These are phyloP conservation scores for Mycena pura DNA, from an alignment of 768 basidiomycete genomes.

Conservation along the genomic window DNA sequence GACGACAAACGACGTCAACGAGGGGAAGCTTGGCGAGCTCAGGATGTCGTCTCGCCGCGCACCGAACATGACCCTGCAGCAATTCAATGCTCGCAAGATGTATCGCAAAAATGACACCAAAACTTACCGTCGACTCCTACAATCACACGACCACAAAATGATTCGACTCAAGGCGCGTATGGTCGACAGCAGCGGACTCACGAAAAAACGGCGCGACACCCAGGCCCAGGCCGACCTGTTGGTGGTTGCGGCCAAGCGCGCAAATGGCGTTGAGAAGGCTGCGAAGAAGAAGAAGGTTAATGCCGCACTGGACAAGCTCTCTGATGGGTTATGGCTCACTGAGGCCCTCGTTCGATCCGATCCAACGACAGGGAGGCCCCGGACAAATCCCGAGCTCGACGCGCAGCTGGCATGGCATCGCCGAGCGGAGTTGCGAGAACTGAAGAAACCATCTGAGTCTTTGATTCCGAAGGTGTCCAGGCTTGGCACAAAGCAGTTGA, in stretches of 20 bases:
- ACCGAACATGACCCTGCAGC: neutral
- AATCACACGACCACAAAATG: neutral
- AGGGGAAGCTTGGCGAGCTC: neutral
- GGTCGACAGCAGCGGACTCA: neutral
- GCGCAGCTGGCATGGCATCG: neutral
- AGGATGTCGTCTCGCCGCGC: neutral
- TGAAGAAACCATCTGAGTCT: neutral
- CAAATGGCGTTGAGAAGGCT: neutral
- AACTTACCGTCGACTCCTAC: neutral
- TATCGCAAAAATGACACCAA: neutral
- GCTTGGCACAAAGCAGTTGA: neutral
- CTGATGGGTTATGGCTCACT: neutral
- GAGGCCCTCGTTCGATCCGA: neutral
- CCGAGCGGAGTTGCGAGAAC: neutral
- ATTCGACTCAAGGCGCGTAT: neutral
- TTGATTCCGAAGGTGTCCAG: neutral
- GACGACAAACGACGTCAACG: neutral
- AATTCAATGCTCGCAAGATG: neutral
- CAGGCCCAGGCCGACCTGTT: neutral
- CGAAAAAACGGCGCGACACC: neutral
- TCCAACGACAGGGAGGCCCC: neutral
- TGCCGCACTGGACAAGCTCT: neutral
- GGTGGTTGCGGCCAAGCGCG: neutral
- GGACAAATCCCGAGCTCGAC: neutral
- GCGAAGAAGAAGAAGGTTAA: neutral